Evolutionary conservation across 2,329 filamentous ascomycete species (phyloP).

Genomic region (Colletotrichum destructivum): DNA sequence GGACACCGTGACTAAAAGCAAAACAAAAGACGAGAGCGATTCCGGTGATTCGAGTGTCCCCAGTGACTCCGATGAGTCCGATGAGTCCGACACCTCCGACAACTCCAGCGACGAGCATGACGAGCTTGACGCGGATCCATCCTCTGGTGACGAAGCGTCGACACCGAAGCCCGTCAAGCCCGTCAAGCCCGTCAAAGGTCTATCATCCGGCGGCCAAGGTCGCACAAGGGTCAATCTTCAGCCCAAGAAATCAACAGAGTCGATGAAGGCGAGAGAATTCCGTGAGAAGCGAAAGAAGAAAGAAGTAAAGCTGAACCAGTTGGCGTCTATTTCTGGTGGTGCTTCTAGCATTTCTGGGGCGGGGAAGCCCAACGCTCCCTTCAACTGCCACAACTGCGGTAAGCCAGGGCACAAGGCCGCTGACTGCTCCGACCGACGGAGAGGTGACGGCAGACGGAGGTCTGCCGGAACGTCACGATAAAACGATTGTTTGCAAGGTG

Average conservation of each 20-base stretch:
- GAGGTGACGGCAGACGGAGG: slow-evolving; percentile 36
- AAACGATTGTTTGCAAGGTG: not conserved
- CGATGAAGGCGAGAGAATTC: slow-evolving; percentile 64
- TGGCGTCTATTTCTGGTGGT: slow-evolving; percentile 71
- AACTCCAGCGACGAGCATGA: slow-evolving; percentile 37
- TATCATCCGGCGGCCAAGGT: slow-evolving; percentile 32
- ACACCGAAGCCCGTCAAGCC: slow-evolving; percentile 22
- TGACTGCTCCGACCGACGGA: slow-evolving; percentile 64
- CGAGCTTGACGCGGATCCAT: slow-evolving; percentile 7
- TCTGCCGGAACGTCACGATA: slow-evolving; percentile 26
- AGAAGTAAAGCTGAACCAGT: slow-evolving; percentile 75
- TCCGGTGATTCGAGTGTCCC: slow-evolving; percentile 48
- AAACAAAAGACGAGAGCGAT: slow-evolving; percentile 38
- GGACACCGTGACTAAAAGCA: slow-evolving; percentile 41
- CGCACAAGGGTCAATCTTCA: slow-evolving; percentile 34
- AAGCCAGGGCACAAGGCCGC: slow-evolving; percentile 72
- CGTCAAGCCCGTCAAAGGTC: slow-evolving; percentile 45
- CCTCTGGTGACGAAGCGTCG: slow-evolving; percentile 22
- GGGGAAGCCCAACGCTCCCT: slow-evolving; percentile 33
- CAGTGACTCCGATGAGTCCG: slow-evolving; percentile 48
- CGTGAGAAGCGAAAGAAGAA: slow-evolving; percentile 75
- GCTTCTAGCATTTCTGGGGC: slow-evolving; percentile 41
- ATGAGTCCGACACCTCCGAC: slow-evolving; percentile 43
- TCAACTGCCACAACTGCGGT: slow-evolving; percentile 74
- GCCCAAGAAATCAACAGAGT: slow-evolving; percentile 57